A percentile compares a stretch with the other conserved stretches of the same genome.
These are phyloP conservation scores for Grifola frondosa DNA, from an alignment of 1,284 basidiomycete genomes.

Conservation along the genomic window DNA sequence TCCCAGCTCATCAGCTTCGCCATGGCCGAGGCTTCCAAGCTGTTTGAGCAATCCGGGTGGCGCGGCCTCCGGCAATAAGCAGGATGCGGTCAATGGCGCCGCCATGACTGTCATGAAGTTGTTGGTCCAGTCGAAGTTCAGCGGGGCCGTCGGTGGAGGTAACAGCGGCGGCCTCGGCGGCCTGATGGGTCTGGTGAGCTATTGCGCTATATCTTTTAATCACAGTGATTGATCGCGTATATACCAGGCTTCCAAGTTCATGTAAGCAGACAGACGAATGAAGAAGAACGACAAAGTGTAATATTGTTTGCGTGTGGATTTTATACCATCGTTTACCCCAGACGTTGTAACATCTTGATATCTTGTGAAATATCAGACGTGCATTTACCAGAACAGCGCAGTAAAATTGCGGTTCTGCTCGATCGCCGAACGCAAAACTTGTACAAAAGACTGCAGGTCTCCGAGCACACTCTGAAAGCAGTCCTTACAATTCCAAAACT, in stretches of 20 bases:
- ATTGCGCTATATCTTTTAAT: conserved; percentile 3
- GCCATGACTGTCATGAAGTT: conserved; percentile 85
- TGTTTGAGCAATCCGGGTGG: conserved; percentile 73
- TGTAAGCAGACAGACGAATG: too few species aligned
- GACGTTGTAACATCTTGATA: too few species aligned
- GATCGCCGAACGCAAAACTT: too few species aligned
- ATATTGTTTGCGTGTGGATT: not conserved
- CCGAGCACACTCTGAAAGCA: too few species aligned
- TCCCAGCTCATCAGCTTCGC: conserved; percentile 77
- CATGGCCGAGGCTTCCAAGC: conserved; percentile 75
- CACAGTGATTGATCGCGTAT: conserved; percentile 1
- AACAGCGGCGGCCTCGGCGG: conserved; percentile 65
- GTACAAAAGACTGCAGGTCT: too few species aligned
- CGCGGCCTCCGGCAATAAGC: conserved; percentile 68
- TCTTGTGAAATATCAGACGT: too few species aligned
- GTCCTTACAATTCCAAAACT: too few species aligned
- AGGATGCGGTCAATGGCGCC: conserved; percentile 79
- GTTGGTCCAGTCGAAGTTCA: conserved; percentile 65
- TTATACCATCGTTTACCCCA: too few species aligned
- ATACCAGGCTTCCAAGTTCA: conserved; percentile 44
- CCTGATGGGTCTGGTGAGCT: conserved; percentile 55
- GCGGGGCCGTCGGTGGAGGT: conserved; percentile 43
- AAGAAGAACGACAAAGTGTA: too few species aligned
- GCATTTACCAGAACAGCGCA: too few species aligned
- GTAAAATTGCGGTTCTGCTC: too few species aligned